A percentile compares a stretch with the other conserved stretches of the same genome.
phyloP scores from a whole-genome alignment of 169 alveolate species.

The Eimeria praecox region DNA sequence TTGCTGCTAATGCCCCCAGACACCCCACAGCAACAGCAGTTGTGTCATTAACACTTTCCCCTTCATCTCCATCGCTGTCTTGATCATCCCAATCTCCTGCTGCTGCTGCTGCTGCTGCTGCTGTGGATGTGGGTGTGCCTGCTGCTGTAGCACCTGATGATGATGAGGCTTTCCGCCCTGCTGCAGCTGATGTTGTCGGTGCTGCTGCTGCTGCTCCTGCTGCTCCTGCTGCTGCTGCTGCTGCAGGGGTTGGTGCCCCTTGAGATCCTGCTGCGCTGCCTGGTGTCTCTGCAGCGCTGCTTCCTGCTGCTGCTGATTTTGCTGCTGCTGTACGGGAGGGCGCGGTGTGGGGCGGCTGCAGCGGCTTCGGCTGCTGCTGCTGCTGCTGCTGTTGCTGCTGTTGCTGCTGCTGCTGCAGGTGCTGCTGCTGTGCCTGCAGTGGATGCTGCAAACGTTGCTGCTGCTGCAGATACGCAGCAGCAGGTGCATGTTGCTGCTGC shows the following conservation, averaged over 20 bases:
- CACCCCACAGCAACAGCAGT: slow-evolving; percentile 68
- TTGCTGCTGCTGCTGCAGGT: not conserved
- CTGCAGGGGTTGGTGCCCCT: not conserved
- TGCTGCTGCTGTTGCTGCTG: not conserved
- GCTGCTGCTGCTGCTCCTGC: slow-evolving; percentile 31
- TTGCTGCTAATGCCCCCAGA: slow-evolving; percentile 45
- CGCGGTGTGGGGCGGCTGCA: slow-evolving; percentile 12
- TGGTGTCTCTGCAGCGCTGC: slow-evolving; percentile 24
- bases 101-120: slow-evolving; percentile 7
- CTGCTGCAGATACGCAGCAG: slow-evolving; percentile 17
- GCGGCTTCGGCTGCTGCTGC: slow-evolving; percentile 9
- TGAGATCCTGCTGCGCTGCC: not conserved
- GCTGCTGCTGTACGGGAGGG: slow-evolving; percentile 7
- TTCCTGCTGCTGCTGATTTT: not conserved
- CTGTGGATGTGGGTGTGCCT: not conserved
- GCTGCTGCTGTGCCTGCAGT: not conserved
- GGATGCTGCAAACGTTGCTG: not conserved
- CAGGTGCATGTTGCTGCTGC: slow-evolving; percentile 21
- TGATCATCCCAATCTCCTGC: slow-evolving; percentile 10
- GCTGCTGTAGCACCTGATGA: not conserved
- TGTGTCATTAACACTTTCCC: not conserved
- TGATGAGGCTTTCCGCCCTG: not conserved
- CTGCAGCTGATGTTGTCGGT: slow-evolving; percentile 25
- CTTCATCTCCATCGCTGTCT: slow-evolving; percentile 42
- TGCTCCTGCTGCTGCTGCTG: slow-evolving; percentile 19